A percentile compares a stretch with the other conserved stretches of the same genome.
Conservation (phyloP, 805 yeast genomes). For the Saccharomycopsis sp. region DNA sequence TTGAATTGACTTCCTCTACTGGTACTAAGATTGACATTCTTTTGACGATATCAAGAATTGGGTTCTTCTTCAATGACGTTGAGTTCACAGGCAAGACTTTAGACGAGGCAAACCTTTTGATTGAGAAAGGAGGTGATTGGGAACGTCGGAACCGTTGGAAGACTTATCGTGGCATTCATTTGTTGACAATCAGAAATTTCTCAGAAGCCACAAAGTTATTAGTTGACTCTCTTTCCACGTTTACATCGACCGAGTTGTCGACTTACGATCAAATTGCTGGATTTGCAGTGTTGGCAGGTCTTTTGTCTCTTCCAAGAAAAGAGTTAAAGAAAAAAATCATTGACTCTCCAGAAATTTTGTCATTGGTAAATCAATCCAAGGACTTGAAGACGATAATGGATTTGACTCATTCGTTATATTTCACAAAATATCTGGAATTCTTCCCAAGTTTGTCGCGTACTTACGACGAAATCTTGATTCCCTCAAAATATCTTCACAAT, state of each 20-base stretch:
- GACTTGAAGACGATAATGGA: slow-evolving; percentile 74
- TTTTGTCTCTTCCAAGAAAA: slow-evolving; percentile 72
- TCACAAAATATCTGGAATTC: slow-evolving; percentile 77
- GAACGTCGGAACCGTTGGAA: slow-evolving; percentile 94
- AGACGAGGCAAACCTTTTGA: slow-evolving; percentile 63
- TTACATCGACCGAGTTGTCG: slow-evolving; percentile 86
- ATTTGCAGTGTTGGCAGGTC: slow-evolving; percentile 84
- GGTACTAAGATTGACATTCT: slow-evolving; percentile 87
- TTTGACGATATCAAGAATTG: slow-evolving; percentile 77
- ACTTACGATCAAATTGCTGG: slow-evolving; percentile 86
- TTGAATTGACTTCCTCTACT: slow-evolving; percentile 73
- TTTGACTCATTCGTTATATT: slow-evolving; percentile 79
- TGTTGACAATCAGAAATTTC: slow-evolving; percentile 80
- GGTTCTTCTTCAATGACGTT: slow-evolving; percentile 83
- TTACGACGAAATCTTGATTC: slow-evolving; percentile 60
- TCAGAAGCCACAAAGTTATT: slow-evolving; percentile 76
- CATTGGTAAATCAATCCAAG: slow-evolving; percentile 65
- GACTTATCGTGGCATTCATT: slow-evolving; percentile 81
- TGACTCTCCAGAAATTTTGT: slow-evolving; percentile 89
- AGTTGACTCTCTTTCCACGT: slow-evolving; percentile 89
- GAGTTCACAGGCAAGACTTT: slow-evolving; percentile 61
- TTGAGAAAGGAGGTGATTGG: slow-evolving; percentile 99
- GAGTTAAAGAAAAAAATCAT: slow-evolving; percentile 78
- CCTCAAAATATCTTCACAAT: slow-evolving; percentile 58
- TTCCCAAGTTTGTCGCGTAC: slow-evolving; percentile 73